A percentile compares a stretch with the other conserved stretches of the same genome.
Evolutionary conservation across 75 land plant species (phyloP).

Genomic region (Sequoiadendron giganteum): DNA sequence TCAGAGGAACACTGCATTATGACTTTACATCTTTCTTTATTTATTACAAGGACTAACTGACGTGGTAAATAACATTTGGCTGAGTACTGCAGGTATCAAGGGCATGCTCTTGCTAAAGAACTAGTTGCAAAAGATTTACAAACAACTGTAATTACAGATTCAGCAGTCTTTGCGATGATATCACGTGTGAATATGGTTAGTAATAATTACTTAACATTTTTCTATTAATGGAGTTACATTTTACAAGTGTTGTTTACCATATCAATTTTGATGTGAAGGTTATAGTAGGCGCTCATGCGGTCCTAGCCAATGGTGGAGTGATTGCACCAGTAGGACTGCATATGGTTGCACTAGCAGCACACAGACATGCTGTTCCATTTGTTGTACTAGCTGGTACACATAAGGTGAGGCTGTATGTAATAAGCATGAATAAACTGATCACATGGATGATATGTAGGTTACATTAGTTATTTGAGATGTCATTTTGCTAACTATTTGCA

Average conservation of each 20-base stretch:
- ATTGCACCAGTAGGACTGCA: slow-evolving; percentile 92
- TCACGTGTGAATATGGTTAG: slow-evolving; percentile 98
- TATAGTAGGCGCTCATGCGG: slow-evolving; percentile 98
- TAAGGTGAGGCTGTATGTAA: slow-evolving; percentile 54
- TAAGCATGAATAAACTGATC: background rate
- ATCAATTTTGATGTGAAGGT: slow-evolving; percentile 48
- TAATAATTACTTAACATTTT: background rate
- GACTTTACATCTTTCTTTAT: too few relatives aligned
- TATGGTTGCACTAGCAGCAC: slow-evolving; percentile 98
- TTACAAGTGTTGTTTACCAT: background rate
- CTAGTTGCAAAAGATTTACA: slow-evolving; percentile 75
- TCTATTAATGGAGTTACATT: background rate
- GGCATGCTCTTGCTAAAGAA: slow-evolving; percentile 94
- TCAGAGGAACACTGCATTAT: background rate
- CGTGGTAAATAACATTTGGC: too few relatives aligned
- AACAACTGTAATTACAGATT: slow-evolving; percentile 96
- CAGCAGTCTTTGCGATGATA: slow-evolving; percentile 99
- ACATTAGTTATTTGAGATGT: background rate
- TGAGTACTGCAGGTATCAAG: slow-evolving; percentile 12
- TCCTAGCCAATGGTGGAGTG: slow-evolving; percentile 99
- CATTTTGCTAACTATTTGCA: background rate
- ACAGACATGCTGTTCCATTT: slow-evolving; percentile 96
- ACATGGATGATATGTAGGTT: background rate
- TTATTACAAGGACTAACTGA: too few relatives aligned
- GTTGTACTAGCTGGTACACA: slow-evolving; percentile 95